Percentiles rank a stretch among this genome's conserved stretches.
phyloP scores from a whole-genome alignment of 495 filamentous ascomycete species.

The Aspergillus indologenus region DNA sequence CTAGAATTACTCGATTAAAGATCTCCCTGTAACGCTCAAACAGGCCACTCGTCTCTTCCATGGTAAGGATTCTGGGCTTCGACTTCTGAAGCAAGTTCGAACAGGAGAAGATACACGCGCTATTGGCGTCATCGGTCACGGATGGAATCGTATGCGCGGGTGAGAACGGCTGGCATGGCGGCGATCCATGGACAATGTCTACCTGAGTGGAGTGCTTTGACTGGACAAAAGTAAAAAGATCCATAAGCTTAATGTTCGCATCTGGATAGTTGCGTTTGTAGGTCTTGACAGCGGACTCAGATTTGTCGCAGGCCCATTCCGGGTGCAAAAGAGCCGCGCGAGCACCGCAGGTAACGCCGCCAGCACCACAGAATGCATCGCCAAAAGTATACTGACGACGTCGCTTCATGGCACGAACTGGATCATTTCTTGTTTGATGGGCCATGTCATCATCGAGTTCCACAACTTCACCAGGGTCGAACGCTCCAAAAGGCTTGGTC shows the following conservation, averaged over 20 bases:
- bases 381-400: constrained; percentile 56
- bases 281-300: constrained; percentile 50
- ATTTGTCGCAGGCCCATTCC: constrained; percentile 62
- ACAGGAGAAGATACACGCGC: constrained; percentile 65
- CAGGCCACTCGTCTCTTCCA: constrained; percentile 80
- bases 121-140: constrained; percentile 70
- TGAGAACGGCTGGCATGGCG: constrained; percentile 82
- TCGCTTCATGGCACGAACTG: background rate
- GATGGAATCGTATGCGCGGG: constrained; percentile 66
- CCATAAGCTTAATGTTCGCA: constrained; percentile 37
- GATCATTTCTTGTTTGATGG: constrained; percentile 18
- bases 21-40: constrained; percentile 44
- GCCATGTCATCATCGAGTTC: constrained; percentile 20
- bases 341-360: constrained; percentile 72
- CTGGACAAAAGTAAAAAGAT: constrained; percentile 30
- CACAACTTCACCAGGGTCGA: constrained; percentile 1
- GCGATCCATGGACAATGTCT: constrained; percentile 77
- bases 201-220: constrained; percentile 37
- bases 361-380: constrained; percentile 74
- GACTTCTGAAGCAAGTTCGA: constrained; percentile 53
- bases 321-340: constrained; percentile 56
- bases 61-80: constrained; percentile 69
- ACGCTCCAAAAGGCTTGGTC: constrained; percentile 29
- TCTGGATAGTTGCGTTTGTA: constrained; percentile 60
- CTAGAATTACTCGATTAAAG: constrained; percentile 60